Conservation (phyloP, 2,329 filamentous ascomycete genomes). For the Berkeleyomyces rouxiae region DNA sequence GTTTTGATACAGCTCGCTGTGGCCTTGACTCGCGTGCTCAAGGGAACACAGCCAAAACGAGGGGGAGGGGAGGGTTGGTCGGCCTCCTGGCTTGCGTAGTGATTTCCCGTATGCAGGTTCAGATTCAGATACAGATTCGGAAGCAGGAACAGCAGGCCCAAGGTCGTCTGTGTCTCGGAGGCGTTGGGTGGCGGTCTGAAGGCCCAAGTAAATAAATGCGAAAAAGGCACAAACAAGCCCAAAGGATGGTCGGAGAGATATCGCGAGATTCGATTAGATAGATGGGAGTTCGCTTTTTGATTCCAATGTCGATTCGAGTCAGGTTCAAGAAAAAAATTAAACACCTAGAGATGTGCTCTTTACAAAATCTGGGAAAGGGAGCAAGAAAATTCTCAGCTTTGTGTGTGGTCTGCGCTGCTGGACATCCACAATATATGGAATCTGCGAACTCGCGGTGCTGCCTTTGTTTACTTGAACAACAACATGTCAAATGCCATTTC, state of each 20-base stretch:
- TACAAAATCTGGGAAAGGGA: background rate
- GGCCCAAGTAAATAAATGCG: background rate
- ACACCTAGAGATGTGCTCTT: background rate
- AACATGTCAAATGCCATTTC: background rate
- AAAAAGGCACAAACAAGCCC: background rate
- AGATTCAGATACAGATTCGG: background rate
- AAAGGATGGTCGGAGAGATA: background rate
- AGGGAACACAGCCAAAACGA: background rate
- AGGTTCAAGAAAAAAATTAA: background rate
- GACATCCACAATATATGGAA: background rate
- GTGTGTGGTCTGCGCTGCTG: background rate
- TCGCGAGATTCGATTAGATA: background rate
- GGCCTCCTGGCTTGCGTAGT: background rate
- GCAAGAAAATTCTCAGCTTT: background rate
- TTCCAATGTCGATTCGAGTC: background rate
- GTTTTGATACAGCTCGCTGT: background rate
- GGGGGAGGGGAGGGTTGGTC: background rate
- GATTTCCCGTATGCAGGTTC: constrained; percentile 1
- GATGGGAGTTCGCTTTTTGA: background rate
- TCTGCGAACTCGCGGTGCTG: background rate
- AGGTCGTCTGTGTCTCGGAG: background rate
- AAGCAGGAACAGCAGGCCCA: background rate
- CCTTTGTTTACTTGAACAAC: background rate
- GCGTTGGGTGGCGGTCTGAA: background rate
- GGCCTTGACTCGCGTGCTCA: background rate